These are phyloP conservation scores for Microcyclospora tardicrescens DNA, from an alignment of 2,329 filamentous ascomycete species.

Conservation along the genomic window DNA sequence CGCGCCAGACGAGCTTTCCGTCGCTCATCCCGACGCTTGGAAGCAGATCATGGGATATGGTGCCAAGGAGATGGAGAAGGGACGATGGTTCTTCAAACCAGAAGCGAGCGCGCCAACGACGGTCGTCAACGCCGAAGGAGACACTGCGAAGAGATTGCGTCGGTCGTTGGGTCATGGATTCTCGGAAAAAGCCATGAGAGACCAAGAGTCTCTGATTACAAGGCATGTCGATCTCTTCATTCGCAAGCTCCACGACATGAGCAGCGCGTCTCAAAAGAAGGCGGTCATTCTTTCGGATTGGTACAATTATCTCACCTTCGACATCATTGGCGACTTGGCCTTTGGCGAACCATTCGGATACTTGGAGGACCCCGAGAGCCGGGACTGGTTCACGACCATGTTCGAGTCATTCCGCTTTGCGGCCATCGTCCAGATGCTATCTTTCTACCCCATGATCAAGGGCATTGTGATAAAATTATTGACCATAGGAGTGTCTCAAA, in stretches of 20 bases:
- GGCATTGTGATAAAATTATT: too few species aligned
- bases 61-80: not conserved
- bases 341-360: conserved; percentile 20
- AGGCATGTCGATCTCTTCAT: conserved; percentile 30
- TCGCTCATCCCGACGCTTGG: conserved; percentile 28
- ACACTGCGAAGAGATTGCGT: conserved; percentile 27
- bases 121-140: conserved; percentile 16
- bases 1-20: conserved; percentile 36
- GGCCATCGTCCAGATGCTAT: conserved; percentile 13
- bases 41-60: conserved; percentile 30
- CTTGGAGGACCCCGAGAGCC: conserved; percentile 13
- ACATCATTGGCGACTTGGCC: conserved; percentile 15
- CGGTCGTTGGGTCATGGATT: conserved; percentile 30
- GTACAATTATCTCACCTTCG: conserved; percentile 28
- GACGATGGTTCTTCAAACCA: conserved; percentile 1
- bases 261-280: conserved; percentile 1
- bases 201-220: conserved; percentile 29
- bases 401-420: conserved; percentile 20
- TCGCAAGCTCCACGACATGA: conserved; percentile 23
- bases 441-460: not conserved
- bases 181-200: conserved; percentile 26
- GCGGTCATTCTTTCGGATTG: too few species aligned
- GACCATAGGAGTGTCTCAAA: too few species aligned
- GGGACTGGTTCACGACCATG: too few species aligned
- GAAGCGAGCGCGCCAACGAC: not conserved